Base-by-base conservation (phyloP, 306 rosid genomes). In the Crotalaria pallida region DNA sequence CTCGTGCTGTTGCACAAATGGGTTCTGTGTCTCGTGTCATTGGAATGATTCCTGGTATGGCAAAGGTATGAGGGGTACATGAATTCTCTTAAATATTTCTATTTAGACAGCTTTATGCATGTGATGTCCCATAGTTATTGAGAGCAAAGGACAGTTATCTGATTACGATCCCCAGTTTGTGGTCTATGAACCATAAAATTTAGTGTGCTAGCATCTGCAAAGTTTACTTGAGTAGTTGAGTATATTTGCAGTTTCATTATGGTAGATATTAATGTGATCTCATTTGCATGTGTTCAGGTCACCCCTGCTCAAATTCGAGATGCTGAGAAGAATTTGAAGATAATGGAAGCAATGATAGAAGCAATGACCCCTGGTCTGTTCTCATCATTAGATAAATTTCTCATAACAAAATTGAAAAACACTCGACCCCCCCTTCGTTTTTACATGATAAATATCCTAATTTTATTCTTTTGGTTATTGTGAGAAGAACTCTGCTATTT, bases 41-140 rank as follows among this genome's bases (percentile, higher is more conserved):
- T 65, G 97, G 99, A 83, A 94, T 94, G 99, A 90, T 94, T 84
- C 99, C 99, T 75, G 99, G 99, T 33, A 94, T 94, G 99, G 91
- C 89, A 13, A 94, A 94, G 97, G 99, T 94, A 81, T 67, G 85
- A 49, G 76, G 52, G 44, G 21, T 63, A 29, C 50, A 29, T 53
- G 41, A 34, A 33, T 24, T 55, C 3, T 66, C 59, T 27, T 57
- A 44, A 63, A 58, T 52, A 52, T 61, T 58, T 69, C 38, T 71
- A 49, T 63, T 22, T 36, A 40, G 40, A 22, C 34, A 41, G 15
- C 48, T 67, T 33, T 36, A 17, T 29, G 58, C 12, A 15, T 53
- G 29, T 53, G 49, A 18, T 69, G 22, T 27, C 9, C 34, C 47
- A 34, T 34, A 59, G 57, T 12, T 44, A 57, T 64, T 44, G 53